Evolutionary conservation across 2,329 filamentous ascomycete genomes (phyloP), one percentile per base, ranked within the genome.

Genomic region (Sporothrix inflata): DNA sequence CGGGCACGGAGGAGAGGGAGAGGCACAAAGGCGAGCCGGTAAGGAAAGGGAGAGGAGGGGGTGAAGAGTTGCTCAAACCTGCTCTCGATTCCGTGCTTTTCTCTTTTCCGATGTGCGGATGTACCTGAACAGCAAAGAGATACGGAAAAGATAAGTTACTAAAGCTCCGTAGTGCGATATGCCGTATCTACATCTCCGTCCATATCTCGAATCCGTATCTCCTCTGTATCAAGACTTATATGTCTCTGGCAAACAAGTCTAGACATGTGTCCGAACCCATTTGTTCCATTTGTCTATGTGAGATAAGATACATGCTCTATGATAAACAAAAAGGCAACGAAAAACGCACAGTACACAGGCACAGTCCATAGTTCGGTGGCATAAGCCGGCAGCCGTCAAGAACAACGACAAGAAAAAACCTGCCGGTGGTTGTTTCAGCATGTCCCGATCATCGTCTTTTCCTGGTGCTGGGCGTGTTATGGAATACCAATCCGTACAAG

Each of bases 381-480:
- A 67, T 67, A 49, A 67, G 34, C 55, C 19, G 19, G n/a, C 55
- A 40, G 19, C 30, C 55, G 30, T 51, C 27, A 51, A 40, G 19
- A 24, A 24, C n/a, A 53, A 24, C 2, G 47, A 16, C 65, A 53
- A 30, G 6, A 40, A 16, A 57, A 27, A 55, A 45, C n/a, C 49
- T 45, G 40, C 57, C 42, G 24, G 40, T 51, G 21, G 55, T 38
- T 61, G 69, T 71, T 71, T 71, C 57, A 71, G 69, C 69, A 65
- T 65, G 27, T 63, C 69, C 45, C 69, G 69, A 65, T 70, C 69
- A 51, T 30, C 69, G n/a, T 71, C 30, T n/a, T 71, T 71, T 24
- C 69, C 69, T 65, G 69, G 69, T 65, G 69, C 45, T 49, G 69
- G 65, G 42, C 42, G 30, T 47, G 42, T 55, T 30, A 42, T 30